These are phyloP conservation scores for Prunus mume DNA, from an alignment of 306 rosid genomes.

Conservation along the genomic window DNA sequence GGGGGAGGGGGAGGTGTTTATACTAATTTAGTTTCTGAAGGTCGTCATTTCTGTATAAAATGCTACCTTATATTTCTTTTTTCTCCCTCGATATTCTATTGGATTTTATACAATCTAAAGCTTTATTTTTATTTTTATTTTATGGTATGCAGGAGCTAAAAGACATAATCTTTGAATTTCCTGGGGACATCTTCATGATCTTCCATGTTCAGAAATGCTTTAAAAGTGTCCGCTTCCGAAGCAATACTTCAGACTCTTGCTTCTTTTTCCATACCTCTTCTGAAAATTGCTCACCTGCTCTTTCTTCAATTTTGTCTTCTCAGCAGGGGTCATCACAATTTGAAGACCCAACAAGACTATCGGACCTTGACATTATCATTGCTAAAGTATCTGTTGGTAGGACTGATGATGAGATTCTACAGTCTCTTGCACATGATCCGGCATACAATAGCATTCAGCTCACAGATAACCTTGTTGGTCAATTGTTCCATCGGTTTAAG, in stretches of 20 bases:
- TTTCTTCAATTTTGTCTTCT: slow-evolving; percentile 23
- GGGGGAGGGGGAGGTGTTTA: background rate
- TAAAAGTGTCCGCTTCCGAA: background rate
- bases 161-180: background rate
- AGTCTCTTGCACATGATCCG: slow-evolving; percentile 44
- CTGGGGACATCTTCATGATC: background rate
- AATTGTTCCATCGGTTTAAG: slow-evolving; percentile 57
- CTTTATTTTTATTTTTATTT: background rate
- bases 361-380: slow-evolving; percentile 48
- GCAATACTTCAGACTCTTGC: slow-evolving; percentile 19
- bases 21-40: background rate
- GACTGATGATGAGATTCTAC: slow-evolving; percentile 52
- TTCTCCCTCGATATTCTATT: background rate
- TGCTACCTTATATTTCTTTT: background rate
- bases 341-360: slow-evolving; percentile 24
- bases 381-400: slow-evolving; percentile 45
- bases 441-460: slow-evolving; percentile 38
- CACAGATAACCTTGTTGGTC: slow-evolving; percentile 41
- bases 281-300: slow-evolving; percentile 9
- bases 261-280: slow-evolving; percentile 21
- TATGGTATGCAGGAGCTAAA: background rate
- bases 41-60: background rate
- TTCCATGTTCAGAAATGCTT: background rate
- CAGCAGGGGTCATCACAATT: slow-evolving; percentile 20
- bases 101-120: background rate